A percentile compares a stretch with the other conserved stretches of the same genome.
These are phyloP conservation scores for Rhytidhysteron rufulum DNA, from an alignment of 2,329 filamentous ascomycete genomes.

Conservation along the genomic window DNA sequence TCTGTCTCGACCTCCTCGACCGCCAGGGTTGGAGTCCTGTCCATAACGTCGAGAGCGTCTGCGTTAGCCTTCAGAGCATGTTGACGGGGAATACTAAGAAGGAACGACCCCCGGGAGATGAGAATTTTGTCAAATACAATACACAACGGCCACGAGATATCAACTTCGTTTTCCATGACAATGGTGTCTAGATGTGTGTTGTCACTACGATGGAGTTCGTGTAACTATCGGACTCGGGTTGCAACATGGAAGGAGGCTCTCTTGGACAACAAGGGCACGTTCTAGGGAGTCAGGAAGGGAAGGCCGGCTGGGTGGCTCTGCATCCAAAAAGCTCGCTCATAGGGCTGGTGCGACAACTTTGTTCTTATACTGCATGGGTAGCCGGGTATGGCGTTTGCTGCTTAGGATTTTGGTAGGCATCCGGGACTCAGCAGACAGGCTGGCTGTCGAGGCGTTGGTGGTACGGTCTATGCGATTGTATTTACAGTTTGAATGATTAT, in stretches of 20 bases:
- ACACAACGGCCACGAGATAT: constrained; percentile 80
- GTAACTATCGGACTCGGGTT: too few species aligned
- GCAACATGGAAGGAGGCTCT: too few species aligned
- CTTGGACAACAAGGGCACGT: too few species aligned
- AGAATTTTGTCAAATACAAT: constrained; percentile 81
- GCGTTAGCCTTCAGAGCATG: constrained; percentile 98
- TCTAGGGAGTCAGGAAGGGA: too few species aligned
- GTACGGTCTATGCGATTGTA: too few species aligned
- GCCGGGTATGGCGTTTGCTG: not conserved
- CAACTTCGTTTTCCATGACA: constrained; percentile 90
- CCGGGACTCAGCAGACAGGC: too few species aligned
- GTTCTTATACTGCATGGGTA: not conserved
- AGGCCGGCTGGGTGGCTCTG: too few species aligned
- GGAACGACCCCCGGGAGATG: constrained; percentile 85
- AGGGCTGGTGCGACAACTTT: not conserved
- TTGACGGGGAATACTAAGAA: constrained; percentile 90
- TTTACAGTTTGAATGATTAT: too few species aligned
- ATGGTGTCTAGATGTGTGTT: constrained; percentile 54
- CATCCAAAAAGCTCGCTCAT: too few species aligned
- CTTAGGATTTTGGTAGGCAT: too few species aligned
- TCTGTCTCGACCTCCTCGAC: constrained; percentile 90
- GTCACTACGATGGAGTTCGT: too few species aligned
- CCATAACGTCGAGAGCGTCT: constrained; percentile 94
- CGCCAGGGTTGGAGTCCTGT: constrained; percentile 91
- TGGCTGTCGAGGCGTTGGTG: too few species aligned